A percentile compares a stretch with the other conserved stretches of the same genome.
Conservation (phyloP, 176 grass and related monocot species). For the Eleusine indica region DNA sequence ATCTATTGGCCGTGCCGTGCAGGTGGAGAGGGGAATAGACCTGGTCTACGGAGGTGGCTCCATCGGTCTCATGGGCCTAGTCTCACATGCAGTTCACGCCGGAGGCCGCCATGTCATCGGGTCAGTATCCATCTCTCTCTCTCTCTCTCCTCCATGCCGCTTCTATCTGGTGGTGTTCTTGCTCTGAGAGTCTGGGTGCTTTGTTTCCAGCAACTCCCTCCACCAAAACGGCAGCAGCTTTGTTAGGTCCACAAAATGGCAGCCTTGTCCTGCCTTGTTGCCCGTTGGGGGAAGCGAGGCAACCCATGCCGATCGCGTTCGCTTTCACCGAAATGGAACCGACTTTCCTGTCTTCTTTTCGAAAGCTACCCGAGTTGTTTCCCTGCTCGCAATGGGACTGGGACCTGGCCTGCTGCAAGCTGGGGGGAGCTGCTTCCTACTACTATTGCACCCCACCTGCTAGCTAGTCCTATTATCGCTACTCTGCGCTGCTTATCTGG, state of each 20-base stretch:
- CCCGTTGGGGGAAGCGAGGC: background rate
- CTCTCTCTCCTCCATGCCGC: background rate
- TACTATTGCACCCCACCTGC: background rate
- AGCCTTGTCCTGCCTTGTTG: background rate
- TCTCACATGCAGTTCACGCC: slow-evolving; percentile 91
- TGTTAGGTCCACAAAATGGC: background rate
- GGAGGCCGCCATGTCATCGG: slow-evolving; percentile 96
- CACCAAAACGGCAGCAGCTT: background rate
- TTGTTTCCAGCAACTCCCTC: background rate
- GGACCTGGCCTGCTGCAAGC: slow-evolving; percentile 19
- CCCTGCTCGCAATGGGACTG: slow-evolving; percentile 27
- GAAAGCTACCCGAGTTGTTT: slow-evolving; percentile 49
- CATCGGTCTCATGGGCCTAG: slow-evolving; percentile 93
- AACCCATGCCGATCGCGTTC: background rate
- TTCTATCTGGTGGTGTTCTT: background rate
- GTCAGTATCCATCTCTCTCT: slow-evolving; percentile 37
- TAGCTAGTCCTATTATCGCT: background rate
- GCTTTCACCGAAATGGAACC: background rate
- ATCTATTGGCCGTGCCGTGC: slow-evolving; percentile 46
- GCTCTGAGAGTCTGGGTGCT: background rate
- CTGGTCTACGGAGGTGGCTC: slow-evolving; percentile 96
- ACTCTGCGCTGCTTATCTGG: slow-evolving; percentile 6
- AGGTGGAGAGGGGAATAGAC: slow-evolving; percentile 97
- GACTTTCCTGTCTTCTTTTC: slow-evolving; percentile 48
- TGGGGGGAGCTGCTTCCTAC: too few species aligned